Percentiles rank a stretch among this genome's conserved stretches.
phyloP scores from a whole-genome alignment of 768 basidiomycete species.

The Tephrocybe sp. region DNA sequence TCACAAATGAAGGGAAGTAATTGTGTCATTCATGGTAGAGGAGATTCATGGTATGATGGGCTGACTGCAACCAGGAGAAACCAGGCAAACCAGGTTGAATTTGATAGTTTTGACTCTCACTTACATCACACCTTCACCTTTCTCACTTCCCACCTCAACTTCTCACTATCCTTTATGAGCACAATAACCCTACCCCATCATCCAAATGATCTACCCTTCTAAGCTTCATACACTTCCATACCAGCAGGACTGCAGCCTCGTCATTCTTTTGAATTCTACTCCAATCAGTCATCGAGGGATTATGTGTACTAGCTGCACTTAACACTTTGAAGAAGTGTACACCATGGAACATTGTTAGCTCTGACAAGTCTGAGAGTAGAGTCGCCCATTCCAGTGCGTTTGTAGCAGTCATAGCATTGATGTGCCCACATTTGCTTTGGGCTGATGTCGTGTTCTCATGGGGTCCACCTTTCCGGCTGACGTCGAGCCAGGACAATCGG shows the following conservation, averaged over 20 bases:
- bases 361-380: conserved; percentile 49
- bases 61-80: too few species aligned
- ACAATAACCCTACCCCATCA: conserved; percentile 53
- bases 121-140: conserved; percentile 39
- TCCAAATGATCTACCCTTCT: conserved; percentile 71
- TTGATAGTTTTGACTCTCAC: too few species aligned
- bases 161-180: conserved; percentile 43
- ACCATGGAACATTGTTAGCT: conserved; percentile 59
- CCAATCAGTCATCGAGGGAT: conserved; percentile 57
- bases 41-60: too few species aligned
- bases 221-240: conserved; percentile 63
- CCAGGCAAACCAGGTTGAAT: too few species aligned
- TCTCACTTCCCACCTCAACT: conserved; percentile 55
- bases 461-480: conserved; percentile 41
- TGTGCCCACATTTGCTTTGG: conserved; percentile 2
- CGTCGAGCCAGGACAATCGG: conserved; percentile 51
- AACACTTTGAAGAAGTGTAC: conserved; percentile 67
- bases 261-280: conserved; percentile 70
- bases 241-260: conserved; percentile 57
- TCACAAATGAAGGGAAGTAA: too few species aligned
- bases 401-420: conserved; percentile 25
- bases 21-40: too few species aligned
- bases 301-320: conserved; percentile 21
- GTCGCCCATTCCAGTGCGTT: conserved; percentile 61
- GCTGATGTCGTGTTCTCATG: conserved; percentile 6